A percentile compares a stretch with the other conserved stretches of the same genome.
These are phyloP conservation scores for Thecaphora frezii DNA, from an alignment of 1,284 basidiomycete genomes.

Conservation along the genomic window DNA sequence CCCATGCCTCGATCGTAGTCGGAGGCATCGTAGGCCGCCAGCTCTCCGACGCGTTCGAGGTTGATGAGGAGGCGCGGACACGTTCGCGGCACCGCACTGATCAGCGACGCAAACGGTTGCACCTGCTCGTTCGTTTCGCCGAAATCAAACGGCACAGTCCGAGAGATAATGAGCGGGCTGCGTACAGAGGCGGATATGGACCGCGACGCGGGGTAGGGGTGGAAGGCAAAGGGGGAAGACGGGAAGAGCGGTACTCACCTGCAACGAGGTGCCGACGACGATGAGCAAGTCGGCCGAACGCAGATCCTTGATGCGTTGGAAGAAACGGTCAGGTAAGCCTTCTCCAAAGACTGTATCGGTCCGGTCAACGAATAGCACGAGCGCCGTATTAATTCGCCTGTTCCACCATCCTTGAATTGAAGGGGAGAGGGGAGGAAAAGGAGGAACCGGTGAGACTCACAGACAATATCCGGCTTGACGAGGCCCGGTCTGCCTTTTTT, in stretches of 20 bases:
- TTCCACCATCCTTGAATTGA: too few relatives aligned
- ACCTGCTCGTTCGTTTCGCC: slow-evolving; percentile 43
- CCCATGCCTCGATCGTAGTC: slow-evolving; percentile 53
- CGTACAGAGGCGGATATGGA: too few relatives aligned
- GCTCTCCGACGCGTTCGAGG: slow-evolving; percentile 64
- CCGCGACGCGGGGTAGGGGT: too few relatives aligned
- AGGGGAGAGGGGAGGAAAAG: not conserved
- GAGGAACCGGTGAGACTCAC: slow-evolving; percentile 7
- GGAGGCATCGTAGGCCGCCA: slow-evolving; percentile 50
- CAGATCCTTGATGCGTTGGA: slow-evolving; percentile 58
- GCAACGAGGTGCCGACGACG: slow-evolving; percentile 87
- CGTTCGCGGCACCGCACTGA: slow-evolving; percentile 59
- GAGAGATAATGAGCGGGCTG: too few relatives aligned
- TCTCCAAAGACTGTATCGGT: slow-evolving; percentile 51
- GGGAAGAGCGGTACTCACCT: slow-evolving; percentile 38
- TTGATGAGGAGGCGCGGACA: slow-evolving; percentile 65
- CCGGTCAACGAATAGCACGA: not conserved
- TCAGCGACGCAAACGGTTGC: slow-evolving; percentile 65
- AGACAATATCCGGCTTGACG: slow-evolving; percentile 59
- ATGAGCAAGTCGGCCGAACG: slow-evolving; percentile 77
- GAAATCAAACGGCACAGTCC: not conserved
- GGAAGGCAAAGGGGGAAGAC: not conserved
- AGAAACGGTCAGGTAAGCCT: slow-evolving; percentile 50
- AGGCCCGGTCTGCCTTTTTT: slow-evolving; percentile 19
- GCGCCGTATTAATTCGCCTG: too few relatives aligned